Evolutionary conservation across 768 basidiomycete species (phyloP).

Genomic region (Steccherinum ochraceum): DNA sequence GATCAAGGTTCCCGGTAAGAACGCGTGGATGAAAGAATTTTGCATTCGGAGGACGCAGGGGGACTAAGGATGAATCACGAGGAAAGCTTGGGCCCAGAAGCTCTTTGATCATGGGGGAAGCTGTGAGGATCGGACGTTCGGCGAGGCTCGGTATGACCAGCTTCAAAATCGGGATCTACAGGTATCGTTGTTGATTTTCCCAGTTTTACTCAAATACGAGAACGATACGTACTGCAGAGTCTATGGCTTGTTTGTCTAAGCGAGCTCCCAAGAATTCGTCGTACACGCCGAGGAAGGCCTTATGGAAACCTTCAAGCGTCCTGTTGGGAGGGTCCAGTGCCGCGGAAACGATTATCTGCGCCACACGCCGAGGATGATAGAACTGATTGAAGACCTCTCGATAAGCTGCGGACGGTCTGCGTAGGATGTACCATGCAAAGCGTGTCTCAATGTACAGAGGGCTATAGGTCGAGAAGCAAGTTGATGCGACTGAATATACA

Average conservation of each 20-base stretch:
- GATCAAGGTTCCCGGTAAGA: constrained; percentile 41
- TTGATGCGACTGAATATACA: too few species aligned
- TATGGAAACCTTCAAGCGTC: constrained; percentile 30
- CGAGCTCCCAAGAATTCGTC: constrained; percentile 4
- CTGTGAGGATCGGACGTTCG: background rate
- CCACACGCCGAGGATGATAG: constrained; percentile 41
- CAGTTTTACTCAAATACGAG: too few species aligned
- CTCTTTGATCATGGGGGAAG: background rate
- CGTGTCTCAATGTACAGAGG: constrained; percentile 61
- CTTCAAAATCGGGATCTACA: background rate
- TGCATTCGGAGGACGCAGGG: background rate
- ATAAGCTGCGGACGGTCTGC: constrained; percentile 41
- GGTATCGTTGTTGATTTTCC: too few species aligned
- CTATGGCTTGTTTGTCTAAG: background rate
- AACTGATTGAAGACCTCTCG: constrained; percentile 38
- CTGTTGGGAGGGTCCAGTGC: constrained; percentile 26
- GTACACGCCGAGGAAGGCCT: constrained; percentile 17
- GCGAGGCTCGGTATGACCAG: too few species aligned
- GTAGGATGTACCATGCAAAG: constrained; percentile 58
- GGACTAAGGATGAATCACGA: background rate
- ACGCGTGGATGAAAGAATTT: too few species aligned
- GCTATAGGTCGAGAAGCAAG: constrained; percentile 27
- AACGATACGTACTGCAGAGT: background rate
- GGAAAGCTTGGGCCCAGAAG: background rate
- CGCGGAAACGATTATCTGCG: constrained; percentile 39